Evolutionary conservation across 2,329 filamentous ascomycete genomes (phyloP).

Genomic region (Colletotrichum sp.): DNA sequence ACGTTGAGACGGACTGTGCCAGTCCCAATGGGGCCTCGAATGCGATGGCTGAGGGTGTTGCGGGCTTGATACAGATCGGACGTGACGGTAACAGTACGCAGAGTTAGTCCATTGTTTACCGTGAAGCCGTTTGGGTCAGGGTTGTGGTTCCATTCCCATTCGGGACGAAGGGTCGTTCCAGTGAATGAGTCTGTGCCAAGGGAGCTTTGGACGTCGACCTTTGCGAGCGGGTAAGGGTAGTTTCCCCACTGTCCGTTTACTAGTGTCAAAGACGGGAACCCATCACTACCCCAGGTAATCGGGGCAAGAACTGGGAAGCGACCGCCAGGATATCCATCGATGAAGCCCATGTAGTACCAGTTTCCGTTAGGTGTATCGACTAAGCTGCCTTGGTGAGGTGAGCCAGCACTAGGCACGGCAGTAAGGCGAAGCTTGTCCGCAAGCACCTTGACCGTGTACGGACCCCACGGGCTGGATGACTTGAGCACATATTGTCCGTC

Average conservation of each 20-base stretch:
- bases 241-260: conserved; percentile 48
- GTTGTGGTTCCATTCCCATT: conserved; percentile 69
- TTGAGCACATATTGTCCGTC: conserved; percentile 50
- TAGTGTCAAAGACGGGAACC: conserved; percentile 49
- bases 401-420: conserved; percentile 42
- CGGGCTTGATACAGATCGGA: conserved; percentile 49
- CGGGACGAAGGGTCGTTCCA: conserved; percentile 41
- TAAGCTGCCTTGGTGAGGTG: conserved; percentile 59
- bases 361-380: conserved; percentile 54
- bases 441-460: conserved; percentile 49
- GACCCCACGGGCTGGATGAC: conserved; percentile 51
- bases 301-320: conserved; percentile 62
- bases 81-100: conserved; percentile 55
- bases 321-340: conserved; percentile 58
- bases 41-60: conserved; percentile 50
- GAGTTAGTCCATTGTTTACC: conserved; percentile 38
- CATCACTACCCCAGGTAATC: conserved; percentile 47
- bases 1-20: conserved; percentile 56
- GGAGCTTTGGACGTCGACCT: neutral
- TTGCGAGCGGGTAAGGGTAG: conserved; percentile 37
- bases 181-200: conserved; percentile 17
- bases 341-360: conserved; percentile 66
- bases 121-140: conserved; percentile 54
- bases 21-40: conserved; percentile 47
- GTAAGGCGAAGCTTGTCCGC: conserved; percentile 30